phyloP scores from a whole-genome alignment of 106 monocot species.

The Dendrobium officinale region DNA sequence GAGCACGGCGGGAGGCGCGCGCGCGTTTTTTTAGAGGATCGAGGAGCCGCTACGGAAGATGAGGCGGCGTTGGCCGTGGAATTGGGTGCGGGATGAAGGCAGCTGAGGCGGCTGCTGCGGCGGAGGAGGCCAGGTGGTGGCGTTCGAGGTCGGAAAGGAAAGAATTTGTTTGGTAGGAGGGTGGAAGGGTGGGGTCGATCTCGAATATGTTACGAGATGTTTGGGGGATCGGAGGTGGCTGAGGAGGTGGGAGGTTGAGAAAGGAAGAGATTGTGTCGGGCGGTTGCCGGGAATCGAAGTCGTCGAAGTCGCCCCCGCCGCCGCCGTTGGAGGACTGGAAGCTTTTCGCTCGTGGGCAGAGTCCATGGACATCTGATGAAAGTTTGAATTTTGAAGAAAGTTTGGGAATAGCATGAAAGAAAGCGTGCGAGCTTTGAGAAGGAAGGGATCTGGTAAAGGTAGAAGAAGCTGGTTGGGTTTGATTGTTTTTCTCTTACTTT shows the following conservation, averaged over 20 bases:
- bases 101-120: neutral
- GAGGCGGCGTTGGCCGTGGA: neutral
- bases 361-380: conserved; percentile 8
- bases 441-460: neutral
- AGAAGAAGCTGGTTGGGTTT: neutral
- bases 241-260: neutral
- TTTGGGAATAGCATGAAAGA: neutral
- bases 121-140: neutral
- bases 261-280: neutral
- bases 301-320: conserved; percentile 3
- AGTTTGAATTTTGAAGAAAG: no score
- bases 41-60: neutral
- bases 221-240: neutral
- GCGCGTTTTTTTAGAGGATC: conserved; percentile 43
- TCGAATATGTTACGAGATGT: neutral
- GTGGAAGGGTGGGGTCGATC: no score
- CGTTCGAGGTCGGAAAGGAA: neutral
- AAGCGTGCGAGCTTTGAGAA: conserved; percentile 6
- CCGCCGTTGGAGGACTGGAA: conserved; percentile 6
- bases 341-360: conserved; percentile 1
- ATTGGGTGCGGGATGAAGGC: neutral
- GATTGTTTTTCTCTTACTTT: neutral
- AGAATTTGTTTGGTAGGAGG: neutral
- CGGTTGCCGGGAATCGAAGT: neutral
- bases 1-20: conserved; percentile 39